These are phyloP conservation scores for Dysphania ambrosioides DNA, from an alignment of 148 eudicot genomes.

Conservation along the genomic window DNA sequence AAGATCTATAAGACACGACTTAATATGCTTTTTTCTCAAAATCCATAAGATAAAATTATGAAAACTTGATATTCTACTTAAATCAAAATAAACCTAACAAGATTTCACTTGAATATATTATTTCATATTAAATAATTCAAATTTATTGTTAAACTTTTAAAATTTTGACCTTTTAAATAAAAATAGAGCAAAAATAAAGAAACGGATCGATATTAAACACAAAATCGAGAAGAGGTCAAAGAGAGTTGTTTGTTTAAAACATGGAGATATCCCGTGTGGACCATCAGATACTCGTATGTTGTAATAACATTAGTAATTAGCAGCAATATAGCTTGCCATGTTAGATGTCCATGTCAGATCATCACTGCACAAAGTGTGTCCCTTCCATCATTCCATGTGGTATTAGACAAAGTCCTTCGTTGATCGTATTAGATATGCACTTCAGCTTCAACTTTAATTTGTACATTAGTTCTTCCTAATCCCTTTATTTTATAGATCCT, in stretches of 20 bases:
- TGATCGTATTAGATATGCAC: not conserved
- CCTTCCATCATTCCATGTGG: conserved; percentile 22
- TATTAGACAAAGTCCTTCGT: not conserved
- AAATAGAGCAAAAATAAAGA: too few relatives aligned
- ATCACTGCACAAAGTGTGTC: not conserved
- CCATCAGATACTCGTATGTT: not conserved
- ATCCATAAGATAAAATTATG: too few relatives aligned
- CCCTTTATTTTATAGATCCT: not conserved
- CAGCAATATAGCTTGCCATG: conserved; percentile 1
- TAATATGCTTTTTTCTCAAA: too few relatives aligned
- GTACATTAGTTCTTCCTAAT: not conserved
- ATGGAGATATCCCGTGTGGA: not conserved
- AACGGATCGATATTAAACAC: too few relatives aligned
- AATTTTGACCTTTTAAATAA: too few relatives aligned
- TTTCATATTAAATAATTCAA: too few relatives aligned
- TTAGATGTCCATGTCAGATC: conserved; percentile 25
- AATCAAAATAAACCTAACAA: too few relatives aligned
- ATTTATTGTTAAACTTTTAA: too few relatives aligned
- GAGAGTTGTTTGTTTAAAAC: not conserved
- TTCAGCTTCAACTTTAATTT: not conserved
- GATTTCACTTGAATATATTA: too few relatives aligned
- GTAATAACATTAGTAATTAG: not conserved
- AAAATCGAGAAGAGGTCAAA: not conserved
- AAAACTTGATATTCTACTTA: too few relatives aligned
- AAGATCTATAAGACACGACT: too few relatives aligned